phyloP scores from a whole-genome alignment of 1,284 basidiomycete species.

The Grifola frondosa region DNA sequence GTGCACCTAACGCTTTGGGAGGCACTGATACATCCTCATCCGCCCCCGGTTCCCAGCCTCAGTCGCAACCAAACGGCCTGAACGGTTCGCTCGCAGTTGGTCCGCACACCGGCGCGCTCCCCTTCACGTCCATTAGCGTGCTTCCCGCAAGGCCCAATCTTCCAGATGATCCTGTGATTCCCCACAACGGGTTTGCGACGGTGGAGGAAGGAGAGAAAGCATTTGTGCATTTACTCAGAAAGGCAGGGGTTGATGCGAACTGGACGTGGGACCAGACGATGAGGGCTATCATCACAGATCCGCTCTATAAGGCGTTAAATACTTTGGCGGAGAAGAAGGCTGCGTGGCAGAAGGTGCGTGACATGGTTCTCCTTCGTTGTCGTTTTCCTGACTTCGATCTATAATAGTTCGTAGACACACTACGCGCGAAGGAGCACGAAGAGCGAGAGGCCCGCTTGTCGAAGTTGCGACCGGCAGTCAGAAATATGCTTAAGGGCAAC shows the following conservation, averaged over 20 bases:
- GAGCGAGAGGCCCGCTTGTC: conserved; percentile 79
- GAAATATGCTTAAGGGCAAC: conserved; percentile 82
- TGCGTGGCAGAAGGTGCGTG: conserved; percentile 83
- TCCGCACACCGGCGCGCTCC: conserved; percentile 51
- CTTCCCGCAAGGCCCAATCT: conserved; percentile 75
- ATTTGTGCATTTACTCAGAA: conserved; percentile 85
- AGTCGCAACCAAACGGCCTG: conserved; percentile 44
- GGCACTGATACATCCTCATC: conserved; percentile 35
- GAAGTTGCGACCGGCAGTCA: conserved; percentile 79
- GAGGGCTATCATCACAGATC: conserved; percentile 97
- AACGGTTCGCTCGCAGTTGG: conserved; percentile 45
- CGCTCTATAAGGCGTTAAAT: conserved; percentile 92
- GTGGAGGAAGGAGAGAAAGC: conserved; percentile 91
- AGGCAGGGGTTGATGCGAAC: conserved; percentile 84
- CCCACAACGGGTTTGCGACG: conserved; percentile 84
- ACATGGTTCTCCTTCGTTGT: conserved; percentile 3
- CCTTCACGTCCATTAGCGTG: conserved; percentile 55
- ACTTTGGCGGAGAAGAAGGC: conserved; percentile 93
- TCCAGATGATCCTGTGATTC: conserved; percentile 82
- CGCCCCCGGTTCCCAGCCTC: conserved; percentile 30
- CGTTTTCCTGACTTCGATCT: conserved; percentile 5
- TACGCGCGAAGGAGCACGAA: conserved; percentile 71
- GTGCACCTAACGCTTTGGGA: conserved; percentile 34
- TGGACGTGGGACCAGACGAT: conserved; percentile 99
- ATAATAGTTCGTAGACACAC: conserved; percentile 69